Percentiles rank a stretch among this genome's conserved stretches.
These are phyloP conservation scores for Sporothrix brasiliensis DNA, from an alignment of 2,329 filamentous ascomycete genomes.

Conservation along the genomic window DNA sequence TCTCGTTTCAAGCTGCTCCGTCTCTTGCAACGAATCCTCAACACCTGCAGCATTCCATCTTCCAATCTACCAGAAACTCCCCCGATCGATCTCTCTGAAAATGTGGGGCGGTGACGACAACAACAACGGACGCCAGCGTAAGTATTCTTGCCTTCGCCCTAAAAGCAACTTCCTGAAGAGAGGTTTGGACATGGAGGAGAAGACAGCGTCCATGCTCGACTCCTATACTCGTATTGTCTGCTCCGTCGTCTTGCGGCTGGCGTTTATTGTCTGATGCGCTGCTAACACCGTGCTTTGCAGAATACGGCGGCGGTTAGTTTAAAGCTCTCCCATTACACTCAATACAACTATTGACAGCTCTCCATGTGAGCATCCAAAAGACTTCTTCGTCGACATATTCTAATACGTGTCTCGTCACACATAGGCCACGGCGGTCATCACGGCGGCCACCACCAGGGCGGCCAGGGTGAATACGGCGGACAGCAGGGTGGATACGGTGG, in stretches of 20 bases:
- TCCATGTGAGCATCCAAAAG: too few species aligned
- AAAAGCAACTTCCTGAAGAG: not conserved
- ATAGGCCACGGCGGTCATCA: constrained; percentile 30
- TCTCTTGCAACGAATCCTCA: not conserved
- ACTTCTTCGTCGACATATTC: not conserved
- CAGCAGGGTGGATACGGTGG: constrained; percentile 30
- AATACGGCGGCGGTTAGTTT: constrained; percentile 27
- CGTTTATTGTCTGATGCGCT: not conserved
- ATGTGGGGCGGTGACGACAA: constrained; percentile 31
- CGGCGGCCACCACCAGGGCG: constrained; percentile 22
- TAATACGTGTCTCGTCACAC: not conserved
- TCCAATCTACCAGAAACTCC: not conserved
- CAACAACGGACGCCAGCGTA: constrained; percentile 18
- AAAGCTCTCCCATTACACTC: not conserved
- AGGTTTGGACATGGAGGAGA: not conserved
- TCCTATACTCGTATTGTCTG: not conserved
- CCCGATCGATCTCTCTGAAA: constrained; percentile 17
- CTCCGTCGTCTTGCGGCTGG: too few species aligned
- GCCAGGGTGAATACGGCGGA: too few species aligned
- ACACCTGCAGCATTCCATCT: not conserved
- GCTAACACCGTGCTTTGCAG: not conserved
- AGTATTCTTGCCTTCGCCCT: not conserved
- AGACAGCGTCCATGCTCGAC: not conserved
- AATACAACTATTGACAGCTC: too few species aligned
- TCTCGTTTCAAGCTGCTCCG: not conserved